Evolutionary conservation across 306 rosid genomes (phyloP), one percentile per base, ranked within the genome.

Genomic region (Fagus crenata): DNA sequence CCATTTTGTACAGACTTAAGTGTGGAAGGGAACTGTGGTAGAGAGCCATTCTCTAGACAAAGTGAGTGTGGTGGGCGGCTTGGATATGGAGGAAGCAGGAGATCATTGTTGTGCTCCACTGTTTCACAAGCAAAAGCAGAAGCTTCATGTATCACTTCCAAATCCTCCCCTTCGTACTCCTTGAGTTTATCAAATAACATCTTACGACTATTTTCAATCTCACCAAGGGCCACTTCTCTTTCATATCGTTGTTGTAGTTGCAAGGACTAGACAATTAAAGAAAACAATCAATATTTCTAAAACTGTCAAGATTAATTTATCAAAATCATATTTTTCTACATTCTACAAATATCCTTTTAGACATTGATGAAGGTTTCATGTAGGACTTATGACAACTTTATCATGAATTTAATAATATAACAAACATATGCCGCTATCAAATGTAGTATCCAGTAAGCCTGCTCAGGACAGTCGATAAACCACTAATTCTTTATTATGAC

Each of bases 111-210:
- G 68, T 84, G 89, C 75, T 90, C 92, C 56, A 95, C 97, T 11
- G 96, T 90, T 83, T 92, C 99, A 53, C 91, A 88, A 17, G 90
- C 99, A 86, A 95, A 95, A 73, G 90, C 87, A 82, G 99, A 90
- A 58, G 96, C 97, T 85, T 92, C 97, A 0, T 79, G 85, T 81
- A 95, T 90, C 61, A 92, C 99, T 75, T 88, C 96, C 89, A 92
- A 84, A 51, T 88, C 89, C 78, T 82, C 78, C 64, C 97, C 99
- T 80, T 88, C 82, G 85, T 95, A 95, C 77, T 84, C 92, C 77
- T 82, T 89, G 63, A 95, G 89, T 82, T 92, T 92, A 71, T 85
- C 84, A 8, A 92, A 88, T 82, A 95, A 72, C 85, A 89, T 76
- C 85, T 95, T 89, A 59, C 97, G 97, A 75, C 97, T 88, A 55